phyloP scores from a whole-genome alignment of 179 eudicot genomes.

The Spinacia oleracea region DNA sequence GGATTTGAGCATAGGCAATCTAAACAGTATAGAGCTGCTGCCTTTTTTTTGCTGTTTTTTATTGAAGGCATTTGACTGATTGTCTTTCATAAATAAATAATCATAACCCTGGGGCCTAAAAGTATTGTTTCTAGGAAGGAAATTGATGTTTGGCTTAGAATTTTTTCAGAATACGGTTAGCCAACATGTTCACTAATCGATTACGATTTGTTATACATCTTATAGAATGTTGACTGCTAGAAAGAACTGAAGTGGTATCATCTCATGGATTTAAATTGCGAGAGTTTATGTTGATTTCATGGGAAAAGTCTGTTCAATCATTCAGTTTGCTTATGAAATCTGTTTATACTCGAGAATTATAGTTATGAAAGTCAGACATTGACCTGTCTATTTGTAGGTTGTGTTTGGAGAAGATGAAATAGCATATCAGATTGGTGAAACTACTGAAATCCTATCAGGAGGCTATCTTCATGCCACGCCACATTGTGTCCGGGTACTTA shows the following conservation, averaged over 20 bases:
- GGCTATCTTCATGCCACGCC: constrained; percentile 97
- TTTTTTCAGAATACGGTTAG: too few species aligned
- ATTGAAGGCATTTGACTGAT: too few species aligned
- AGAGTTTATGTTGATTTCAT: background rate
- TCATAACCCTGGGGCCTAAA: background rate
- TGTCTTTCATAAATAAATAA: background rate
- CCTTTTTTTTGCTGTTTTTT: too few species aligned
- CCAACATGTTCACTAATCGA: too few species aligned
- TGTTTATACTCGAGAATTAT: background rate
- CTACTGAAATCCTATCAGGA: constrained; percentile 86
- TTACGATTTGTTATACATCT: background rate
- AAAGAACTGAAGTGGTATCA: background rate
- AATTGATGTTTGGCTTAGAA: background rate
- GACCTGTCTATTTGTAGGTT: constrained; percentile 46
- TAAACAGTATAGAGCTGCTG: too few species aligned
- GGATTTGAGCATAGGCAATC: too few species aligned
- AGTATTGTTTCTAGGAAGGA: background rate
- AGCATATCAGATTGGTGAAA: constrained; percentile 97
- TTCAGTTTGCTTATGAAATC: background rate
- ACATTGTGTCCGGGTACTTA: constrained; percentile 84
- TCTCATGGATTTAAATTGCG: background rate
- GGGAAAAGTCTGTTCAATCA: background rate
- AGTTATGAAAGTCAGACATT: constrained; percentile 2
- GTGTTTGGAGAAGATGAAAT: constrained; percentile 85
- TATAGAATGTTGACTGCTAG: background rate